Evolutionary conservation across 169 alveolate species (phyloP).

Genomic region (Babesia bovis): DNA sequence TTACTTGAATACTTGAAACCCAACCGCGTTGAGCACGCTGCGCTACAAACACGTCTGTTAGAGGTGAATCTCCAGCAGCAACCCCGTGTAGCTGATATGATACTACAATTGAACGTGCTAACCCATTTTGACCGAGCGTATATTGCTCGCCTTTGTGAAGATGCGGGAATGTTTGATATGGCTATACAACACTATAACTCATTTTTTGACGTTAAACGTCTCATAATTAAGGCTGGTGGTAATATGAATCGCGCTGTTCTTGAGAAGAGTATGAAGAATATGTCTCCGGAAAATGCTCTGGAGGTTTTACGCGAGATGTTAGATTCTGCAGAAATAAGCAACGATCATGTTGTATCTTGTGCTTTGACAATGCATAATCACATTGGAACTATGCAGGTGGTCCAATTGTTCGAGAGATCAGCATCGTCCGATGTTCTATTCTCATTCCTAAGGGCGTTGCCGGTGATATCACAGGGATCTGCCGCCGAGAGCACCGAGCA

Average conservation of each 20-base stretch:
- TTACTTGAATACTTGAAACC: slow-evolving; percentile 95
- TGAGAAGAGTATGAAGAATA: slow-evolving; percentile 87
- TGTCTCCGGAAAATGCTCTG: slow-evolving; percentile 69
- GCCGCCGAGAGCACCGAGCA: slow-evolving; percentile 46
- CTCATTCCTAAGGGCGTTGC: slow-evolving; percentile 52
- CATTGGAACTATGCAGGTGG: slow-evolving; percentile 72
- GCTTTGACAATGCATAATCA: slow-evolving; percentile 67
- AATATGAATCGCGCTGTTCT: slow-evolving; percentile 52
- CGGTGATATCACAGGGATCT: slow-evolving; percentile 48
- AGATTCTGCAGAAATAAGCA: slow-evolving; percentile 61
- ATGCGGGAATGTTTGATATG: slow-evolving; percentile 93
- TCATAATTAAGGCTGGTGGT: slow-evolving; percentile 85
- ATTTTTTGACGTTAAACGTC: slow-evolving; percentile 38
- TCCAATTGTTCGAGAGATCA: slow-evolving; percentile 61
- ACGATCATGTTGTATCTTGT: slow-evolving; percentile 65
- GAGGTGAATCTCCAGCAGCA: slow-evolving; percentile 90
- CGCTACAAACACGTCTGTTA: slow-evolving; percentile 96
- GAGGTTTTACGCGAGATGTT: slow-evolving; percentile 67
- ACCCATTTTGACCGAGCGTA: slow-evolving; percentile 95
- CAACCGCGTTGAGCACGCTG: slow-evolving; percentile 96
- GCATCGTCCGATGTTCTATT: slow-evolving; percentile 56
- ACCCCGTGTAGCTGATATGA: slow-evolving; percentile 95
- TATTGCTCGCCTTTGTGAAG: slow-evolving; percentile 97
- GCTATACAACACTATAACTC: slow-evolving; percentile 88
- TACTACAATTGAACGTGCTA: slow-evolving; percentile 92